Conservation (phyloP, 1,284 basidiomycete genomes). For the Ustilago lituana region DNA sequence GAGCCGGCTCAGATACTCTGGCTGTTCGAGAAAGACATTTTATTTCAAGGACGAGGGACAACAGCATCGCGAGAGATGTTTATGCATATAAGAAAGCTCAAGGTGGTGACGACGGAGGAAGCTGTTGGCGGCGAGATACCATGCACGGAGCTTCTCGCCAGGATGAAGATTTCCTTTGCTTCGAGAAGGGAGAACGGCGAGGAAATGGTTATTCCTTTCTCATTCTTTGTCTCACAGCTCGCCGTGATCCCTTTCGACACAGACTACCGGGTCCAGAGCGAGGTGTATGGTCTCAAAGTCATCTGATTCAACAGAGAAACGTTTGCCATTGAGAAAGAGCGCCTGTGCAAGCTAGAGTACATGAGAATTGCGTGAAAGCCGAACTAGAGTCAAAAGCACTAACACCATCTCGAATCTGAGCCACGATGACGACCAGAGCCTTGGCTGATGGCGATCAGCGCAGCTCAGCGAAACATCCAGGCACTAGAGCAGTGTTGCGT, state of each 20-base stretch:
- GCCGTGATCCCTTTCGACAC: background rate
- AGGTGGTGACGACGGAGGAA: background rate
- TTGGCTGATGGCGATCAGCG: background rate
- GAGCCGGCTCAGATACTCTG: background rate
- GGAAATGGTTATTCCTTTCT: constrained; percentile 1
- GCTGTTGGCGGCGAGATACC: background rate
- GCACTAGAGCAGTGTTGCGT: no score
- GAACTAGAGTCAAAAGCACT: background rate
- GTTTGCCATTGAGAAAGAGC: background rate
- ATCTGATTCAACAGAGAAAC: background rate
- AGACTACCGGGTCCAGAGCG: no score
- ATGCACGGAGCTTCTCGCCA: background rate
- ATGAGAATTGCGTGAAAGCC: background rate
- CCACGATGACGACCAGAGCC: background rate
- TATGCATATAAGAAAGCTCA: background rate
- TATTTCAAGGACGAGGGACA: background rate
- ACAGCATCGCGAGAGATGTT: background rate
- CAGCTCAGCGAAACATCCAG: no score
- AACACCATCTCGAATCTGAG: background rate
- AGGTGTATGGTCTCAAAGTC: background rate
- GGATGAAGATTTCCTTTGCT: constrained; percentile 1
- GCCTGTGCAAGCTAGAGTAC: background rate
- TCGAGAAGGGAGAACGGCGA: background rate
- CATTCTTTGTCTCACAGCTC: background rate
- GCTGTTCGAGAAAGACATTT: constrained; percentile 1